Evolutionary conservation across 306 rosid species (phyloP), one percentile per base, ranked within the genome.

Genomic region (Prunus mongolica): DNA sequence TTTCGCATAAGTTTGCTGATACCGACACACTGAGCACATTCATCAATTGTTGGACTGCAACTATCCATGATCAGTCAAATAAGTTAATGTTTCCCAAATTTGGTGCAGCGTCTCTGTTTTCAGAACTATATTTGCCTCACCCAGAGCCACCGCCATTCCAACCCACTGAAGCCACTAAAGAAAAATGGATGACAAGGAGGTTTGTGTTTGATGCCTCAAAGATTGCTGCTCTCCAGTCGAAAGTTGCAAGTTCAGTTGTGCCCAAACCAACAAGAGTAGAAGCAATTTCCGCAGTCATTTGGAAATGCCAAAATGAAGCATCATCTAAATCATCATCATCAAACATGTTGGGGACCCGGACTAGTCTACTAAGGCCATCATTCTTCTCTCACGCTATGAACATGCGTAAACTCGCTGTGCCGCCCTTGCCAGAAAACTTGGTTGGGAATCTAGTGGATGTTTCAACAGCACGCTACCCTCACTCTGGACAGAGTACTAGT

Each of bases 201-300:
- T 32, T 32, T 32, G 34, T 32, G 34, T 0, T 32, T 32, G 34
- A 32, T 32, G 34, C 34, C 34, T 0, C 6, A 32, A 32, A 32
- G 5, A 32, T 32, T 32, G 34, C 6, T 32, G 34, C 34, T 32
- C 34, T 32, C 34, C 34, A 32, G 6, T 32, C 34, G 5, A 32
- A 32, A 32, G 34, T 32, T 0, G 34, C 34, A 5, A 32, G 6
- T 0, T 32, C 34, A 32, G 34, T 5, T 32, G 34, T 32, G 34
- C 57, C 71, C 14, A 24, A 68, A 19, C 86, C 90, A 10, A 66
- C 88, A 4, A 76, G 88, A 12, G n/a, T 84, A 18, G 84, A 84
- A 76, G 84, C 79, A 12, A 80, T 86, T 24, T 72, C 87, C 7
- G 80, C 79, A 0, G 56, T 88, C 32, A 25, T 88, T 16, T 88